Base-by-base conservation (phyloP, 2,329 filamentous ascomycete genomes). In the Fusarium ambrosium region DNA sequence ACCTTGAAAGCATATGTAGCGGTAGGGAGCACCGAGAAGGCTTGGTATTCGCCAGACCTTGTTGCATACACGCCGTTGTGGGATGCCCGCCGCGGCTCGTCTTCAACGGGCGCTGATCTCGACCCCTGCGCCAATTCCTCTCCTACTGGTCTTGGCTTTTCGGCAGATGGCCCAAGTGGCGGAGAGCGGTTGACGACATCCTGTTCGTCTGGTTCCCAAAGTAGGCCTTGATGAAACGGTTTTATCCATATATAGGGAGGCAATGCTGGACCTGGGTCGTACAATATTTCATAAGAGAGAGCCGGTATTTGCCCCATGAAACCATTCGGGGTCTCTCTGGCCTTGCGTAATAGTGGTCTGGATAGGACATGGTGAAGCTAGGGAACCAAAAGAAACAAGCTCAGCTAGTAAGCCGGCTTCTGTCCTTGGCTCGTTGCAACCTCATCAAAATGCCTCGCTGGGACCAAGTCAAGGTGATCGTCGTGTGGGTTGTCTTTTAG, bases 91-190 rank as follows among this genome's bases (percentile, higher is more conserved):
- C 65, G 60, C 60, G 55, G 69, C 60, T 71, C 37, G 56, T 67
- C 58, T 63, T 70, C 59, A 65, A 73, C 59, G 56, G 62, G 56
- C 27, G 36, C 45, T 29, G 62, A 60, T 51, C 29, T 70, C 32
- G 36, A 61, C 62, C 67, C 24, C 58, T 67, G 29, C 34, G 59
- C 64, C 62, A 27, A 64, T 62, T 67, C 58, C 61, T 62, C 27
- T 63, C 43, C 27, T n/a, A 6, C 24, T 24, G 48, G 63, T 45
- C 62, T 64, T 69, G 62, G 61, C 61, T 65, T 53, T 37, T 29
- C 48, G 32, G 41, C 34, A 39, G 48, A 20, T 55, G 36, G 27
- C n/a, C 24, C 51, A 39, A 48, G 59, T 62, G 39, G 59, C 39
- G 59, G 61, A 51, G 29, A 32, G 34, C 24, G 18, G 27, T 51